Conservation (phyloP, 208 protist species). For the Leishmania arabica region DNA sequence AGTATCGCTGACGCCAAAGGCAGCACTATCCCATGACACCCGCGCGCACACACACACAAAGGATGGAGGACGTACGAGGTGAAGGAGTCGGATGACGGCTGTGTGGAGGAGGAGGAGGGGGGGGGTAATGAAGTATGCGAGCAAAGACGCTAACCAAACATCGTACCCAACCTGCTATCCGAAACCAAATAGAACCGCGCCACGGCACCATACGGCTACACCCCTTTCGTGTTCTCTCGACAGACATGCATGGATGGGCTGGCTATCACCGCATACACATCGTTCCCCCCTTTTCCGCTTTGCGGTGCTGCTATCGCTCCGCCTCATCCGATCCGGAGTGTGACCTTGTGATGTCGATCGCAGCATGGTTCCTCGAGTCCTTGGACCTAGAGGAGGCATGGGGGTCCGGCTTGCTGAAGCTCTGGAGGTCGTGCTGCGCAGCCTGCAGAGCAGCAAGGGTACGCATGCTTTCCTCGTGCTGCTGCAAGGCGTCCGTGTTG, state of each 20-base stretch:
- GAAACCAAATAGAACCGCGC: not conserved
- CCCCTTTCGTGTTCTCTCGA: not conserved
- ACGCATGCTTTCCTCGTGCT: conserved; percentile 34
- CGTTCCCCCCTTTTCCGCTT: not conserved
- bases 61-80: not conserved
- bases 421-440: not conserved
- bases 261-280: not conserved
- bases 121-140: not conserved
- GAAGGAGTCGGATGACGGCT: not conserved
- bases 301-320: not conserved
- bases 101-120: not conserved
- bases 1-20: not conserved
- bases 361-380: not conserved
- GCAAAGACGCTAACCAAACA: not conserved
- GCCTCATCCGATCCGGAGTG: not conserved
- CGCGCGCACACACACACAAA: not conserved
- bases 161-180: not conserved
- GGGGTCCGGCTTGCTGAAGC: not conserved
- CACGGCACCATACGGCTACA: not conserved
- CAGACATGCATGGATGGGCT: not conserved
- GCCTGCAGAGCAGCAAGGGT: conserved; percentile 9
- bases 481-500: conserved; percentile 23
- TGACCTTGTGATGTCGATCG: not conserved
- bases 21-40: not conserved
- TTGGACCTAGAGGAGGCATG: not conserved